Evolutionary conservation across 257 asterid genomes (phyloP), one percentile per base, ranked within the genome.

Genomic region (Rubia yunnanensis): DNA sequence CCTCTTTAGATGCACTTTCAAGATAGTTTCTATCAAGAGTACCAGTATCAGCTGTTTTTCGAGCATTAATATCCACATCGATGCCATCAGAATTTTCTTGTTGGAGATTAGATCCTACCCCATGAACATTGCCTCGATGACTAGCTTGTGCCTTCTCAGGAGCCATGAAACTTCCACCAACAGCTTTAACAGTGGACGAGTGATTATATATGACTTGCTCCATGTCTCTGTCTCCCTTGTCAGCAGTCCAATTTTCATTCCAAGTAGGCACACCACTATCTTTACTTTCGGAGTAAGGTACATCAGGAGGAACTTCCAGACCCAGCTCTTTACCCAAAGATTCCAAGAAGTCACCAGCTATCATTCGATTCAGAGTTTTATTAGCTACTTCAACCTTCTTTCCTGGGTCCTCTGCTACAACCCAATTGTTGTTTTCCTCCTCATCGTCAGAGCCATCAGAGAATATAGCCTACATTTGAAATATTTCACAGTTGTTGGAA

Each of bases 301-400:
- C 71, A 77, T 86, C 95, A 5, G 92, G 94, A 31, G 99, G 96
- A 66, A 92, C 94, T 62, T 50, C 76, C 52, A 92, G 72, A 54
- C 99, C 99, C 30, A 92, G 73, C 78, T 92, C 99, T 76, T 87
- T 89, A 23, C 99, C 99, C 69, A 92, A 72, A 18, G 99, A 89
- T 77, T 92, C 92, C 70, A 92, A 81, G 82, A 92, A 92, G 84
- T 92, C 99, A 6, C 97, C 99, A 63, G 97, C 97, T 68, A 89
- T 89, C 80, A 92, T 68, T 44, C 96, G 96, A 66, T 85, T 89
- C 67, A 89, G 81, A 28, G 95, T 81, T 34, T 86, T 80, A 72
- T 81, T 89, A 62, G 88, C 98, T 71, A 76, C 95, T 81, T 82
- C 97, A 39, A 58, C 76, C 76, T 83, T 92, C 77, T 81, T 84